A percentile compares a stretch with the other conserved stretches of the same genome.
These are phyloP conservation scores for Persicaria tinctoria DNA, from an alignment of 148 eudicot species.

Conservation along the genomic window DNA sequence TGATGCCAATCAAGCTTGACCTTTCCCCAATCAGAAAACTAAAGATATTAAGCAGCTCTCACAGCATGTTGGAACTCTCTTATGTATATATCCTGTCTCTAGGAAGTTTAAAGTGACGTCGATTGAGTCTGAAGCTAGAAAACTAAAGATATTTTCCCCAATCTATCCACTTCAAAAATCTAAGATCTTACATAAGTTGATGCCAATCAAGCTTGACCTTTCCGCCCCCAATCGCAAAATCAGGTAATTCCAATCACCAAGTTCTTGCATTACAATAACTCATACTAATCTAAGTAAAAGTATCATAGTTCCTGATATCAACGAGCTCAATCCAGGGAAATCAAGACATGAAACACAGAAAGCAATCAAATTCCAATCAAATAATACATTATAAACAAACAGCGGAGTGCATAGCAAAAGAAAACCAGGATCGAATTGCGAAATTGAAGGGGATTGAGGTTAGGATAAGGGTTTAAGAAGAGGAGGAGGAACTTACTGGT, in stretches of 20 bases:
- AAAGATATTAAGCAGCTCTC: not conserved
- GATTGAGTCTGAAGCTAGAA: not conserved
- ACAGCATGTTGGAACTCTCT: not conserved
- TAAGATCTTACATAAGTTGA: too few species aligned
- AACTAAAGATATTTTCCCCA: not conserved
- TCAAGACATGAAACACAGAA: not conserved
- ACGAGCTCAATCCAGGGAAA: constrained; percentile 2
- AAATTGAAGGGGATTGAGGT: not conserved
- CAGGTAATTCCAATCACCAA: not conserved
- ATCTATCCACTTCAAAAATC: too few species aligned
- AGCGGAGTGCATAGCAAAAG: not conserved
- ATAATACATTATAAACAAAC: not conserved
- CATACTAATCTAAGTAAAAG: not conserved
- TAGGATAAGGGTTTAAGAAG: not conserved
- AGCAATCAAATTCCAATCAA: constrained; percentile 3
- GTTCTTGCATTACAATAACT: not conserved
- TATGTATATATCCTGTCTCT: not conserved
- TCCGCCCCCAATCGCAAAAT: not conserved
- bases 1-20: too few species aligned
- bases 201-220: too few species aligned
- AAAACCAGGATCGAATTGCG: not conserved
- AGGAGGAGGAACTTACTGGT: constrained; percentile 46
- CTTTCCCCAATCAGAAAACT: not conserved
- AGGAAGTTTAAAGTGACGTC: not conserved
- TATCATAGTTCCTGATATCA: not conserved